Base-by-base conservation (phyloP, 192 early-diverging fungal species). In the Pilaira anomala region DNA sequence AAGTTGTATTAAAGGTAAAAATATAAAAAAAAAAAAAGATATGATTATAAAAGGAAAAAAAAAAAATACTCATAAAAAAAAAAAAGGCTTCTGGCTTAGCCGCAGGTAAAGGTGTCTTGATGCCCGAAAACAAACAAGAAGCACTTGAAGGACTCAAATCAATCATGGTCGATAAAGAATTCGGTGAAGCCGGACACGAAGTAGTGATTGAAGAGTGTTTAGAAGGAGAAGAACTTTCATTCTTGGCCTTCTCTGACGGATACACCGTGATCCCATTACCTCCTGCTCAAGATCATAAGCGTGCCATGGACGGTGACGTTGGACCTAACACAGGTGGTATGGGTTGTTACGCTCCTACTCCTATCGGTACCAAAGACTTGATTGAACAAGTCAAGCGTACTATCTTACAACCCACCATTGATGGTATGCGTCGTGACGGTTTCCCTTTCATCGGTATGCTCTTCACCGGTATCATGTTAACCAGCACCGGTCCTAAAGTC, bases 291-390 rank as follows among this genome's bases (percentile, higher is more conserved):
- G 97, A 99, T 72, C 97, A 99, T 80, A 99, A 99, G 80, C 92
- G 97, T 39, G 90, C 90, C n/a, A 84, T 87, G 65, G 94, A 99
- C 58, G 87, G 89, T 67, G 97, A 99, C 69, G 76, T 76, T 66
- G 95, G 97, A 0, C 92, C 91, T 56, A 99, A 98, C 82, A 98
- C 95, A 2, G 97, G 97, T 62, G 97, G 97, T 51, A 99, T 99
- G 97, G 97, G 97, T 8, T 92, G 92, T 56, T 99, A 99, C 71
- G 92, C 91, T 36, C 97, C 97, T 18, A 94, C 96, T 0, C 96
- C 97, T 14, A 85, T 97, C 48, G 93, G 87, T 49, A 92, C 94
- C 7, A 70, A 86, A 12, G 86, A 85, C 65, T 78, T 98, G 28
- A 68, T 93, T 45, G 72, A 73, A 11, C 59, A 80, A 28, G 86